Conservation (phyloP, 2,329 filamentous ascomycete genomes). For the Arthrobotrys musiformis region DNA sequence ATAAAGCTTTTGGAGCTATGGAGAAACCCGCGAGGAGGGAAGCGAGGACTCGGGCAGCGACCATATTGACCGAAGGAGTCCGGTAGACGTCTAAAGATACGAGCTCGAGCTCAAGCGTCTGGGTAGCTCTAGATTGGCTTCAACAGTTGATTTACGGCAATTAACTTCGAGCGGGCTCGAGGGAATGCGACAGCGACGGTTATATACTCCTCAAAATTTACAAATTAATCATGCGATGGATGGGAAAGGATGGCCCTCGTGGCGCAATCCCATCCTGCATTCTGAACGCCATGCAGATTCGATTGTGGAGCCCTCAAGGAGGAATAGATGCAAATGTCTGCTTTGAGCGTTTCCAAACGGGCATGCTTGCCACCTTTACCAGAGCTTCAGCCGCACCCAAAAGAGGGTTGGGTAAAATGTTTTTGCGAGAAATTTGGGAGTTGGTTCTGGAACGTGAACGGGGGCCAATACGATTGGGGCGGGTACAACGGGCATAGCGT, state of each 20-base stretch:
- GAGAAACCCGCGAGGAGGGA: not conserved
- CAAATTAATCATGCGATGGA: conserved; percentile 9
- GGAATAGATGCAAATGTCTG: too few species aligned
- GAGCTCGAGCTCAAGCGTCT: not conserved
- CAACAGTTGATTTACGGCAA: not conserved
- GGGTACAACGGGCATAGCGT: not conserved
- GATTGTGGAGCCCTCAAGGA: not conserved
- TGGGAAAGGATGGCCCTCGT: not conserved
- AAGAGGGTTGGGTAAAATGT: not conserved
- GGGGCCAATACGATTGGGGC: not conserved
- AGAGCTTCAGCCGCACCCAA: not conserved
- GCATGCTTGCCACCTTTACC: not conserved
- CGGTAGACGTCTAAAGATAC: not conserved
- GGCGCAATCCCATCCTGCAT: conserved; percentile 2
- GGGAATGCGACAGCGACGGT: not conserved
- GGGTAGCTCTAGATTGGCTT: not conserved
- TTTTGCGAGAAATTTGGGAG: not conserved
- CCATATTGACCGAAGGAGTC: not conserved
- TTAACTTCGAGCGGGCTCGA: too few species aligned
- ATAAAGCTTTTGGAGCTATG: not conserved
- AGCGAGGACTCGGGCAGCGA: not conserved
- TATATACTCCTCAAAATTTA: not conserved
- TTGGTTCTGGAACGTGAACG: conserved; percentile 1
- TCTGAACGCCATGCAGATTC: conserved; percentile 6
- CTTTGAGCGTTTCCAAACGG: not conserved